These are phyloP conservation scores for Thraustochytrium striatum DNA, from an alignment of 352 stramenopile species.

Conservation along the genomic window DNA sequence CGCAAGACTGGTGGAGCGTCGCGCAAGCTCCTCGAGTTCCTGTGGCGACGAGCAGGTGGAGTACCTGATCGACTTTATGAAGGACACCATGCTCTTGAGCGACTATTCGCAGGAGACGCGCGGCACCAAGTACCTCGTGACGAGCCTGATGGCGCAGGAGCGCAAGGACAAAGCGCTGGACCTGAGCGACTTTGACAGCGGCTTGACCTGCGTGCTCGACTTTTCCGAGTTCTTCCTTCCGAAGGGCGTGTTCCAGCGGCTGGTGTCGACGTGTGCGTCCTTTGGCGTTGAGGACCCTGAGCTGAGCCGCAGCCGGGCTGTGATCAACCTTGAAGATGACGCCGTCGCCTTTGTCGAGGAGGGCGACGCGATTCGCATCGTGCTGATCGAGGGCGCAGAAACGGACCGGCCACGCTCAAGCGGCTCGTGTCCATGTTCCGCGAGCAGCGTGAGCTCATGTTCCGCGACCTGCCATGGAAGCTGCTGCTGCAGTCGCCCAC, in stretches of 20 bases:
- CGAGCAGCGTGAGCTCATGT: constrained; percentile 1
- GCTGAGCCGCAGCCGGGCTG: not conserved
- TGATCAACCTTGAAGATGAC: constrained; percentile 10
- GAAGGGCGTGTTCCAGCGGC: constrained; percentile 34
- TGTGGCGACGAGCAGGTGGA: constrained; percentile 37
- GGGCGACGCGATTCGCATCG: not conserved
- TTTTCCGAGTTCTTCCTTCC: constrained; percentile 46
- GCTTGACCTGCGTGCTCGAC: constrained; percentile 11
- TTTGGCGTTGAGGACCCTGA: not conserved
- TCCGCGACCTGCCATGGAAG: constrained; percentile 26
- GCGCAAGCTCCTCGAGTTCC: not conserved
- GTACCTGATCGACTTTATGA: constrained; percentile 47
- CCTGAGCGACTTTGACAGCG: not conserved
- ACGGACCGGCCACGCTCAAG: not conserved
- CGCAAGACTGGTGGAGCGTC: constrained; percentile 14
- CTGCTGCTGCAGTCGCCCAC: not conserved
- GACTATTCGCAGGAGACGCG: constrained; percentile 2
- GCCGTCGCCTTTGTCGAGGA: not conserved
- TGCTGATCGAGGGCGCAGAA: not conserved
- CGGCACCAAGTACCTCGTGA: constrained; percentile 25
- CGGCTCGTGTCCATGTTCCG: constrained; percentile 32
- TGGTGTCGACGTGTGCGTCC: constrained; percentile 20
- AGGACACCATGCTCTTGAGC: constrained; percentile 37
- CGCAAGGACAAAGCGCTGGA: no score
- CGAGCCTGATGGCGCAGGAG: not conserved